These are phyloP conservation scores for Orbilia ellipsospora DNA, from an alignment of 2,329 filamentous ascomycete species.

Conservation along the genomic window DNA sequence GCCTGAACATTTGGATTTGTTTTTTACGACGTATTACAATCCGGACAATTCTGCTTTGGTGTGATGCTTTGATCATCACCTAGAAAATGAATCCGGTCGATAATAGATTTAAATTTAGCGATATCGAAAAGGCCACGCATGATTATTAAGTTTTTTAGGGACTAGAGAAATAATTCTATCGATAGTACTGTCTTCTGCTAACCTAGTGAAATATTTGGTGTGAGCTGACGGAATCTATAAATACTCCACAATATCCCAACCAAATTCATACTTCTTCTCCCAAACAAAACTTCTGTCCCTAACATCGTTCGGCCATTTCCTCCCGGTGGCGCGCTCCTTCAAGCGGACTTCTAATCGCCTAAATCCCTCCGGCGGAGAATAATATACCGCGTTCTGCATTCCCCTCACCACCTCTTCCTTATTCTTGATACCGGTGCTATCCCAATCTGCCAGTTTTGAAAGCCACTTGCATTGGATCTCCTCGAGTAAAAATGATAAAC, in stretches of 20 bases:
- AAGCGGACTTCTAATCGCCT: slow-evolving; percentile 21
- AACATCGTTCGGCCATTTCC: slow-evolving; percentile 9
- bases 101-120: too few species aligned
- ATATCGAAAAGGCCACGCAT: too few species aligned
- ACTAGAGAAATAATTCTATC: too few species aligned
- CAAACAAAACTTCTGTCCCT: slow-evolving; percentile 32
- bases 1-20: too few species aligned
- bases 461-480: slow-evolving; percentile 12
- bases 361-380: background rate
- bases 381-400: slow-evolving; percentile 3
- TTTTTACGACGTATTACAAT: too few species aligned
- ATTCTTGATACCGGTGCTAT: slow-evolving; percentile 2
- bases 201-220: too few species aligned
- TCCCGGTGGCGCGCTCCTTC: background rate
- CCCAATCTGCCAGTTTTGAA: slow-evolving; percentile 19
- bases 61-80: too few species aligned
- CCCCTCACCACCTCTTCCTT: background rate
- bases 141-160: too few species aligned
- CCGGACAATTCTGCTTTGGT: too few species aligned
- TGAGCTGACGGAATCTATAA: too few species aligned
- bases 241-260: slow-evolving; percentile 12
- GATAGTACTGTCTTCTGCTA: too few species aligned
- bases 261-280: slow-evolving; percentile 1
- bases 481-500: background rate
- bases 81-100: too few species aligned